Conservation (phyloP, 345 rosid genomes). For the Firmiana major region DNA sequence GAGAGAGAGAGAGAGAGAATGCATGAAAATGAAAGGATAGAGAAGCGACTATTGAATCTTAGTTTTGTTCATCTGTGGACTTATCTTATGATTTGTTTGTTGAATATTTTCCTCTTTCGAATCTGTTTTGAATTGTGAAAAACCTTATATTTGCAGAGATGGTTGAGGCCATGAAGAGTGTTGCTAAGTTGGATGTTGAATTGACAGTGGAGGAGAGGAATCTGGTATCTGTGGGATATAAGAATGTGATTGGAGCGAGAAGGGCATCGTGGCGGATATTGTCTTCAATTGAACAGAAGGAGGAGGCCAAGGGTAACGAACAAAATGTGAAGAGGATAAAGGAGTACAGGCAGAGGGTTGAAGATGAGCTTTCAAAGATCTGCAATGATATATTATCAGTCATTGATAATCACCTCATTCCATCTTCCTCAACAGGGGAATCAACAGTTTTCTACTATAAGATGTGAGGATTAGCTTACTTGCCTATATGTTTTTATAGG, state of each 20-base stretch:
- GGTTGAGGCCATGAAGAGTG: conserved; percentile 83
- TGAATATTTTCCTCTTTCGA: neutral
- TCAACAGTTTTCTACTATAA: conserved; percentile 79
- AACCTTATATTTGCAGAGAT: conserved; percentile 38
- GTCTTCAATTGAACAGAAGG: conserved; percentile 84
- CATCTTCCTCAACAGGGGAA: conserved; percentile 67
- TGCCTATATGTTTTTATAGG: neutral
- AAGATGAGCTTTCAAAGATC: conserved; percentile 69
- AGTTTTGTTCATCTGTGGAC: neutral
- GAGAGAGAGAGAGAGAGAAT: too few relatives aligned
- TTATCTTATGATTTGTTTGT: neutral
- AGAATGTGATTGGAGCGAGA: conserved; percentile 82
- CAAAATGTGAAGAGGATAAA: conserved; percentile 65
- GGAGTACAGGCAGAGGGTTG: conserved; percentile 66
- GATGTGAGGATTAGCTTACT: conserved; percentile 41
- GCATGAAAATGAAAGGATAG: neutral
- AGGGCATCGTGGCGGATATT: conserved; percentile 76
- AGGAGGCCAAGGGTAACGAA: conserved; percentile 72
- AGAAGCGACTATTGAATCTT: neutral
- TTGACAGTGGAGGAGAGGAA: conserved; percentile 84
- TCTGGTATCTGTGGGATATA: conserved; percentile 80
- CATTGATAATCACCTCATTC: conserved; percentile 62
- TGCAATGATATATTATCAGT: conserved; percentile 66
- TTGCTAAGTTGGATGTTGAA: conserved; percentile 67
- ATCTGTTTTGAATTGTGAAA: neutral